These are phyloP conservation scores for Linaria vulgaris DNA, from an alignment of 257 asterid genomes.

Conservation along the genomic window DNA sequence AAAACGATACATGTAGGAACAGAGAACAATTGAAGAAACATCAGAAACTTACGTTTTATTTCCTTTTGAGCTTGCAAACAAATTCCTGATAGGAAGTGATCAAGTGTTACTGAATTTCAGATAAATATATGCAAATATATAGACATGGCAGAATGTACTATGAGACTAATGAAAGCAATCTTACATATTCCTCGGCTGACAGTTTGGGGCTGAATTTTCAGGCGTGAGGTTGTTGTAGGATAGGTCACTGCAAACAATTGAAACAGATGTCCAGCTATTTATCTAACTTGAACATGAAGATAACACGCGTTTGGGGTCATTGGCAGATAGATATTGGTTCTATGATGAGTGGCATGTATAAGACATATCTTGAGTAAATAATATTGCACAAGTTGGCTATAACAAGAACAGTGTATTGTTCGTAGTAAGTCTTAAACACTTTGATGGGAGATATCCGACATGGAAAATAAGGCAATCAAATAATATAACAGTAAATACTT, in stretches of 20 bases:
- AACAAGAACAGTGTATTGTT: no score
- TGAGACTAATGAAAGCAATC: constrained; percentile 26
- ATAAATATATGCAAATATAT: not conserved
- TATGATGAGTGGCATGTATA: no score
- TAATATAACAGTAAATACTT: no score
- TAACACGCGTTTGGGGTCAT: not conserved
- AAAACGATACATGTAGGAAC: not conserved
- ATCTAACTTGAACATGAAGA: constrained; percentile 8
- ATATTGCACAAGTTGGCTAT: no score
- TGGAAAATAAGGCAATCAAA: no score
- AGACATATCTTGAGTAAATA: no score
- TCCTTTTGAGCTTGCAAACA: constrained; percentile 58
- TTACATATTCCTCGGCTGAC: constrained; percentile 50
- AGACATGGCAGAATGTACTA: not conserved
- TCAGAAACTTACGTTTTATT: constrained; percentile 49
- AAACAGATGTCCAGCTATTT: constrained; percentile 5
- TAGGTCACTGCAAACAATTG: constrained; percentile 48
- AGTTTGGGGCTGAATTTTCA: constrained; percentile 28
- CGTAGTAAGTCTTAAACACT: no score
- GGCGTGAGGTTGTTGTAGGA: constrained; percentile 62
- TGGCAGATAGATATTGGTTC: no score
- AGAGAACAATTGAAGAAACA: not conserved
- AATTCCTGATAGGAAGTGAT: constrained; percentile 43
- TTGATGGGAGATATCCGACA: no score
- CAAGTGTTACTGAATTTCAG: not conserved